Conservation (phyloP, 495 filamentous ascomycete species). For the Chaetomidium leptoderma region DNA sequence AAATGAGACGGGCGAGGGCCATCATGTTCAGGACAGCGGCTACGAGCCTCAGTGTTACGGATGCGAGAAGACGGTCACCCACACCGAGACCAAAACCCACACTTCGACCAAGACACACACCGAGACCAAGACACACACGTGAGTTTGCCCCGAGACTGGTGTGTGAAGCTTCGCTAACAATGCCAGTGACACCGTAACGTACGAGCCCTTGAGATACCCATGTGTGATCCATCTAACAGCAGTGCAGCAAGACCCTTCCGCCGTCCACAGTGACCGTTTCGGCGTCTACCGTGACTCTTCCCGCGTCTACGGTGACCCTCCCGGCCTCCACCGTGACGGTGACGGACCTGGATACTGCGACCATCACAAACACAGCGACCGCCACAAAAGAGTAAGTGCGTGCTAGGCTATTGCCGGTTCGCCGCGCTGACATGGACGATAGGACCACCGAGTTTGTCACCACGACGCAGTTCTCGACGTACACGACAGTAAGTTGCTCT, state of each 20-base stretch:
- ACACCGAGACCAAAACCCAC: neutral
- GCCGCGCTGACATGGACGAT: neutral
- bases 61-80: constrained; percentile 5
- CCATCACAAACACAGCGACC: constrained; percentile 9
- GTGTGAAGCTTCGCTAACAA: neutral
- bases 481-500: constrained; percentile 21
- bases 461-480: constrained; percentile 16
- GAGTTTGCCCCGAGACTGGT: neutral
- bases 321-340: constrained; percentile 4
- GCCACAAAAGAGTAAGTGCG: constrained; percentile 9
- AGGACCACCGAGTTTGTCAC: constrained; percentile 26
- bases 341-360: constrained; percentile 4
- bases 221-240: neutral
- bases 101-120: constrained; percentile 2
- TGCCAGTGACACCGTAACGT: neutral
- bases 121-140: neutral
- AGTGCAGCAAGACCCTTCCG: neutral
- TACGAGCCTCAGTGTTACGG: neutral
- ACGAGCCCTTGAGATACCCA: neutral
- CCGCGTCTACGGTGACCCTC: constrained; percentile 3
- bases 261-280: constrained; percentile 4
- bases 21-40: neutral
- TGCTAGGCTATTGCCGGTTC: neutral
- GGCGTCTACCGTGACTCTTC: neutral
- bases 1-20: constrained; percentile 14